A percentile compares a stretch with the other conserved stretches of the same genome.
These are phyloP conservation scores for Agaricus bisporus DNA, from an alignment of 768 basidiomycete genomes.

Conservation along the genomic window DNA sequence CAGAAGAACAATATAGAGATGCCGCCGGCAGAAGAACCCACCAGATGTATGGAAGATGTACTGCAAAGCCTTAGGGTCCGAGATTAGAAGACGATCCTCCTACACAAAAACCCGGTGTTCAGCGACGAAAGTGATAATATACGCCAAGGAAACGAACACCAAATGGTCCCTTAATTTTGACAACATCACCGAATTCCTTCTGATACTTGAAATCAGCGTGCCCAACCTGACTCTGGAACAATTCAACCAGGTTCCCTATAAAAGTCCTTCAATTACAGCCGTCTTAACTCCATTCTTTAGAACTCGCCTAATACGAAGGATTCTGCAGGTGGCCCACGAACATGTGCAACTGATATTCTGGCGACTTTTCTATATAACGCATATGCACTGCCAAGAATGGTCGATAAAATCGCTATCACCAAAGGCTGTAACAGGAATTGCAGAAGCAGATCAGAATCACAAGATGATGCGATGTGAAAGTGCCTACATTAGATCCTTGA, in stretches of 20 bases:
- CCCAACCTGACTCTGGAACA: constrained; percentile 46
- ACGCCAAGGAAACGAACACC: constrained; percentile 28
- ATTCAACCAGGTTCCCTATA: constrained; percentile 42
- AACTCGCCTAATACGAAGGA: constrained; percentile 41
- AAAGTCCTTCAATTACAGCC: not conserved
- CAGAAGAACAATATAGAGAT: not conserved
- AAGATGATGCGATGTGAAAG: not conserved
- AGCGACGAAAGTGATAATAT: not conserved
- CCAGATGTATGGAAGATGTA: constrained; percentile 50
- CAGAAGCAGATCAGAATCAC: not conserved
- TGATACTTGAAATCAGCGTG: constrained; percentile 50
- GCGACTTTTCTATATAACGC: constrained; percentile 27
- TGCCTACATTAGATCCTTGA: constrained; percentile 2
- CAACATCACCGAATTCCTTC: constrained; percentile 40
- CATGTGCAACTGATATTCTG: constrained; percentile 35
- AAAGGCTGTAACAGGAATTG: constrained; percentile 8
- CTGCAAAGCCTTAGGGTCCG: constrained; percentile 55
- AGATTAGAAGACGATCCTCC: constrained; percentile 48
- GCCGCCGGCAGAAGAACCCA: constrained; percentile 6
- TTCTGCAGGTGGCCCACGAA: constrained; percentile 43
- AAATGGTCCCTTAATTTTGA: constrained; percentile 44
- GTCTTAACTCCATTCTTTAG: not conserved
- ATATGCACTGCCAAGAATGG: constrained; percentile 18
- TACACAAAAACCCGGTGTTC: constrained; percentile 15
- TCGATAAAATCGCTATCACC: constrained; percentile 12